A percentile compares a stretch with the other conserved stretches of the same genome.
phyloP scores from a whole-genome alignment of 805 yeast genomes.

The Cyberlindnera mrakii region DNA sequence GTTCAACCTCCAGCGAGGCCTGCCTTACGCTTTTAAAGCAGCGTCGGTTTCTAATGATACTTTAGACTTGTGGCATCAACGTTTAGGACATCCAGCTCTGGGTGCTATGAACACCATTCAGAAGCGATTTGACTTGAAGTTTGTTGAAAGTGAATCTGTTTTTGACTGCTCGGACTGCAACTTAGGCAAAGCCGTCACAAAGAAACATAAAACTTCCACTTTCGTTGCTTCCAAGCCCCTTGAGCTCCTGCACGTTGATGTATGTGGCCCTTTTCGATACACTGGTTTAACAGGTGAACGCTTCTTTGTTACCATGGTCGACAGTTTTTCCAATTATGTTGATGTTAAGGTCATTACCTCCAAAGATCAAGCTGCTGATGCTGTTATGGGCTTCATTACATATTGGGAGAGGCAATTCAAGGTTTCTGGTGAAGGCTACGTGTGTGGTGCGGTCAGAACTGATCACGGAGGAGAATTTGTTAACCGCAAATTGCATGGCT shows the following conservation, averaged over 20 bases:
- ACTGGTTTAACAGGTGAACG: background rate
- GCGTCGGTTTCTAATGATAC: no score
- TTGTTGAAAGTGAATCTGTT: background rate
- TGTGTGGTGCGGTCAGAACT: background rate
- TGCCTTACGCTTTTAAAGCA: no score
- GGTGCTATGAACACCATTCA: background rate
- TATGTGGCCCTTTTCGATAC: background rate
- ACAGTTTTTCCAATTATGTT: background rate
- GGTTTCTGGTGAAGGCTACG: no score
- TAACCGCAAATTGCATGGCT: background rate
- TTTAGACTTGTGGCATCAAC: no score
- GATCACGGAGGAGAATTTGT: constrained; percentile 4
- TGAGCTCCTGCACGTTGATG: background rate
- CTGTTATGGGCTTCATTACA: no score
- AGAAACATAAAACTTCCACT: no score
- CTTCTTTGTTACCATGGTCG: background rate
- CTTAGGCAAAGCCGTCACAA: no score
- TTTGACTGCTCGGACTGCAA: no score
- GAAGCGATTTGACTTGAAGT: background rate
- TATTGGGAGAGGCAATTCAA: no score
- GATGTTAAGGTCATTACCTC: background rate
- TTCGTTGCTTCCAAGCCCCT: background rate
- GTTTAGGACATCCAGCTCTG: no score
- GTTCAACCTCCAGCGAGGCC: no score
- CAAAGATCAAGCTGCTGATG: no score